Base-by-base conservation (phyloP, 441 rosid species). In the Pelargonium citronellum region DNA sequence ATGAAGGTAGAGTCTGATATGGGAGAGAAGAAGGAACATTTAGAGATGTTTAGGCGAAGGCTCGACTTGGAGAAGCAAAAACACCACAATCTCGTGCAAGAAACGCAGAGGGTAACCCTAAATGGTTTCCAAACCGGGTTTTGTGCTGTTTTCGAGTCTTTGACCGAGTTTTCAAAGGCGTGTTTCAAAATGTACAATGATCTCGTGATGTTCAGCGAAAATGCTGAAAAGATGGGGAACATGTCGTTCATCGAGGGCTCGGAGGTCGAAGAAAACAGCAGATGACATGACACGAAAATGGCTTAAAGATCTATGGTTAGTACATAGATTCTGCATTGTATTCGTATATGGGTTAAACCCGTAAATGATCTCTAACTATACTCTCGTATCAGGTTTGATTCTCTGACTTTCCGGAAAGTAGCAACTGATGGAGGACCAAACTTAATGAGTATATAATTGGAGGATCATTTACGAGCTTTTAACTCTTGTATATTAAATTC, bases 11-110 rank as follows among this genome's bases (percentile, higher is more conserved):
- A 53, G 6, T 15, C 60, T 0, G 60, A 53, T 53, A 1, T 16
- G 7, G 60, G 19, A 0, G 92, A 84, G 58, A 84, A 82, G 87
- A 77, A 75, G 73, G 92, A 88, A 73, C 82, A 87, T 72, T 80
- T 91, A 83, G 91, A 89, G 70, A 63, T 80, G 9, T 75, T 93
- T 53, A 83, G 85, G 75, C 78, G 69, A 66, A 89, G 87, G 79
- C 75, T 93, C 51, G 91, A 83, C 41, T 60, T 75, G 44, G 97
- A 93, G 75, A 88, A 84, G 73, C 91, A 85, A 64, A 89, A 84
- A 61, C 97, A 91, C 78, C 82, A 82, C 47, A 79, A 71, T 47
- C 74, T 75, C 73, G 55, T 87, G 79, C 85, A 80, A 72, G 89
- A 87, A 81, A 89, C 91, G 24, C 87, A 86, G 19, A 84, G 88